These are phyloP conservation scores for Thecamonas trahens DNA, from an alignment of 78 protist species.

Conservation along the genomic window DNA sequence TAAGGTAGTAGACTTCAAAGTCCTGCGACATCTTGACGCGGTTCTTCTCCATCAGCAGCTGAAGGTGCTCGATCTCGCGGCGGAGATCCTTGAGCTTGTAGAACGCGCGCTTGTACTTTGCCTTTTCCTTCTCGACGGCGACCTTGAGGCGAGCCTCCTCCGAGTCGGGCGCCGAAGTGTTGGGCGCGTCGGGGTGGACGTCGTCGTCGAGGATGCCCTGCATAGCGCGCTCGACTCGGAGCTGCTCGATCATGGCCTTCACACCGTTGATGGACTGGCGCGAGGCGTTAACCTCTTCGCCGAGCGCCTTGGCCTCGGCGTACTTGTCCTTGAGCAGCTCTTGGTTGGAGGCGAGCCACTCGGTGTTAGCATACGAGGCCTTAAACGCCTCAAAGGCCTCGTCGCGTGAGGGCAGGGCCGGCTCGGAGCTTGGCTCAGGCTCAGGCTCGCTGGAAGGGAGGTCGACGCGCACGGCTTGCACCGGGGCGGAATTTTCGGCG, in stretches of 20 bases:
- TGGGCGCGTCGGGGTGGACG: too few species aligned
- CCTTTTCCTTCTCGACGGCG: neutral
- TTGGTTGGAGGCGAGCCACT: constrained; percentile 7
- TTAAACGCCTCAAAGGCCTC: constrained; percentile 10
- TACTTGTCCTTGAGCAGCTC: constrained; percentile 4
- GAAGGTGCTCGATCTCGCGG: constrained; percentile 21
- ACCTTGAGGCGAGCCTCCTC: neutral
- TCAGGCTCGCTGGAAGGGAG: too few species aligned
- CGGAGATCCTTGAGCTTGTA: constrained; percentile 4
- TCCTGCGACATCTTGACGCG: neutral
- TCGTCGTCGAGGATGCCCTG: constrained; percentile 2
- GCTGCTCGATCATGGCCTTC: constrained; percentile 18
- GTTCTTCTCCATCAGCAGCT: neutral
- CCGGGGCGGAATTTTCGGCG: neutral
- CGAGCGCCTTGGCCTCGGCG: constrained; percentile 3
- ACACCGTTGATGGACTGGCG: neutral
- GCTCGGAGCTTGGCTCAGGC: too few species aligned
- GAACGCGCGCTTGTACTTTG: constrained; percentile 7
- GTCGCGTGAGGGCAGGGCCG: neutral
- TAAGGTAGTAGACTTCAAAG: constrained; percentile 2
- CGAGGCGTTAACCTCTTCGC: constrained; percentile 9
- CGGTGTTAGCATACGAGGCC: neutral
- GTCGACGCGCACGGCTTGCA: neutral
- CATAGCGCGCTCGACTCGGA: constrained; percentile 29
- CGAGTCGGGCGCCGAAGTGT: neutral